Evolutionary conservation across 2,329 filamentous ascomycete species (phyloP).

Genomic region (Colletotrichum abscissum): DNA sequence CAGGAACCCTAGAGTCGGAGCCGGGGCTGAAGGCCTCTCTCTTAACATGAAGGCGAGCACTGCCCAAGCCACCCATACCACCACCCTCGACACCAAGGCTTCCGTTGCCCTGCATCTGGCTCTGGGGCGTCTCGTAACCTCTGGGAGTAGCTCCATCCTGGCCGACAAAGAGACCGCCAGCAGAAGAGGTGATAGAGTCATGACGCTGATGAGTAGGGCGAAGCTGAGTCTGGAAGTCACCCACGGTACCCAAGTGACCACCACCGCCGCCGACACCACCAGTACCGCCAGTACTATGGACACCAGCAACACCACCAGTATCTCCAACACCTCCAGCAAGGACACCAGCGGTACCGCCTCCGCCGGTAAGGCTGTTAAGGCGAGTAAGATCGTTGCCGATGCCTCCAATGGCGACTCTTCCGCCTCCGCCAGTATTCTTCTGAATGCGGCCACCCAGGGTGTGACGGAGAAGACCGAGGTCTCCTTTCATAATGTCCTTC

Average conservation of each 20-base stretch:
- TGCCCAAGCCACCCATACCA: neutral
- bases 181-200: neutral
- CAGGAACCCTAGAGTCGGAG: neutral
- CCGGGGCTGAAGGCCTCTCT: neutral
- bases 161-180: neutral
- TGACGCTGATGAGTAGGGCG: neutral
- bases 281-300: neutral
- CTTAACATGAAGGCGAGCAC: neutral
- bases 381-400: neutral
- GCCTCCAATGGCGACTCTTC: neutral
- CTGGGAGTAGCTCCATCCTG: neutral
- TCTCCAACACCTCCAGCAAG: no score
- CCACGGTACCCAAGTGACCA: no score
- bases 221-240: neutral
- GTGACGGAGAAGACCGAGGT: neutral
- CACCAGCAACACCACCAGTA: neutral
- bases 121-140: neutral
- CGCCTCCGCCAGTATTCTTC: neutral
- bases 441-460: slow-evolving; percentile 9
- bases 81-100: neutral
- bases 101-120: neutral
- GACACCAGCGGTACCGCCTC: no score
- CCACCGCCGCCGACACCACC: no score
- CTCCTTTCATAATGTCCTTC: slow-evolving; percentile 12
- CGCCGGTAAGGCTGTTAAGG: neutral